Evolutionary conservation across 1,139 yeast genomes (phyloP), one percentile per base, ranked within the genome.

Genomic region (Nakaseomyces delphensis): DNA sequence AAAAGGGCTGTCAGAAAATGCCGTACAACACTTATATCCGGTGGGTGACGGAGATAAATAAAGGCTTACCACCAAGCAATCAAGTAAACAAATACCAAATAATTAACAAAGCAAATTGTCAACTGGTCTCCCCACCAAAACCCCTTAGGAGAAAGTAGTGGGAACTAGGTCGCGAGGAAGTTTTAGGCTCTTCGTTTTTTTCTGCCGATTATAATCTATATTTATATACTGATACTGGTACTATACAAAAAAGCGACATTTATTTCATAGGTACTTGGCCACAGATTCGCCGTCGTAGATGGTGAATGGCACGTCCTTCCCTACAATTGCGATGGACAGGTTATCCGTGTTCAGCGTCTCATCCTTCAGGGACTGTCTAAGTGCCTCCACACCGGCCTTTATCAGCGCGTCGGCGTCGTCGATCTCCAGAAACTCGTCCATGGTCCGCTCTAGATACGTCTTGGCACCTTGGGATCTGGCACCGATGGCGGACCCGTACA

Each of bases 381-480:
- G 73, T 0, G 98, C 95, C 55, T 81, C 81, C 55, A 93, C 79
- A 3, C 95, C 98, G 57, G 82, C 91, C 40, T 82, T 78, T 49
- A 91, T 79, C 57, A 91, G 75, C 54, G 83, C 79, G 54, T 86
- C 94, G 42, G 80, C 70, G 21, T 43, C 42, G 8, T 81, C 75
- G 30, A 73, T 68, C 43, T 68, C 67, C 30, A 78, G 70, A 55
- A 85, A 83, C 33, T 71, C 69, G 28, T 83, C 87, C 60, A 80
- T 73, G 49, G 81, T 80, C 61, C 96, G 79, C 65, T 91, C 98
- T 60, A 93, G 69, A 57, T 87, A 91, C 2, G 99, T 91, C 67
- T 95, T 77, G 13, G 96, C 96, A 39, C 97, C 97, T 67, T 91
- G 99, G 2, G 97, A 87, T 60, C 99, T 77, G 13, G 99, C 98